phyloP scores from a whole-genome alignment of 169 alveolate genomes.

The Eimeria sp. region DNA sequence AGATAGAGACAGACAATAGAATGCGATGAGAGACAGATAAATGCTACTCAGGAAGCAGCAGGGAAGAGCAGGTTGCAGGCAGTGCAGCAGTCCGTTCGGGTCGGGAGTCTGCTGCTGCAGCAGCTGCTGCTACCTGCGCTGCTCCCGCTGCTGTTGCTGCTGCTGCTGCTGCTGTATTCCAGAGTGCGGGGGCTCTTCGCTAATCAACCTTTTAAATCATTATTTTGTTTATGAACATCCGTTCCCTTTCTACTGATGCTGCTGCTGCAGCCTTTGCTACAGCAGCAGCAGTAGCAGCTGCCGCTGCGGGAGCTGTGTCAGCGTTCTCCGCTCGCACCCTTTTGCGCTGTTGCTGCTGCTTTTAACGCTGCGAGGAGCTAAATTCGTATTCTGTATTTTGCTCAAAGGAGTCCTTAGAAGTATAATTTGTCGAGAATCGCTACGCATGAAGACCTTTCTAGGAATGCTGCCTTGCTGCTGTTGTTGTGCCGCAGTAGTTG shows the following conservation, averaged over 20 bases:
- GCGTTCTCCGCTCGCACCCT: slow-evolving; percentile 42
- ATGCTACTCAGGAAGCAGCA: slow-evolving; percentile 70
- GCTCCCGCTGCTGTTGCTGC: slow-evolving; percentile 42
- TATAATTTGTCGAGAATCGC: not conserved
- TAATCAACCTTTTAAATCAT: slow-evolving; percentile 1
- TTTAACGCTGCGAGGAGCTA: not conserved
- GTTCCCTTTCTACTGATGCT: not conserved
- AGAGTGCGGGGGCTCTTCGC: slow-evolving; percentile 1
- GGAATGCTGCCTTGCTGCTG: not conserved
- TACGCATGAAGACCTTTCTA: not conserved
- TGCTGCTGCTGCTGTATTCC: slow-evolving; percentile 18
- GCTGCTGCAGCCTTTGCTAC: no score
- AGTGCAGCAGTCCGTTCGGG: slow-evolving; percentile 32
- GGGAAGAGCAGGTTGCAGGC: slow-evolving; percentile 60
- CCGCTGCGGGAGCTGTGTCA: slow-evolving; percentile 28
- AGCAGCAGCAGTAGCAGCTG: slow-evolving; percentile 17
- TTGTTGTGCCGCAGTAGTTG: not conserved
- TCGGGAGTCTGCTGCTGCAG: no score
- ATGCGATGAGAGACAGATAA: slow-evolving; percentile 66
- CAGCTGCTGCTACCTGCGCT: no score
- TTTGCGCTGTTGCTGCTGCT: slow-evolving; percentile 13
- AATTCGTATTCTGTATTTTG: not conserved
- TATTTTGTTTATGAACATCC: not conserved
- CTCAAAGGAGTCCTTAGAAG: not conserved
- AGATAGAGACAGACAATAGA: slow-evolving; percentile 62